Evolutionary conservation across 495 filamentous ascomycete genomes (phyloP).

Genomic region (Penicillium arizonense): DNA sequence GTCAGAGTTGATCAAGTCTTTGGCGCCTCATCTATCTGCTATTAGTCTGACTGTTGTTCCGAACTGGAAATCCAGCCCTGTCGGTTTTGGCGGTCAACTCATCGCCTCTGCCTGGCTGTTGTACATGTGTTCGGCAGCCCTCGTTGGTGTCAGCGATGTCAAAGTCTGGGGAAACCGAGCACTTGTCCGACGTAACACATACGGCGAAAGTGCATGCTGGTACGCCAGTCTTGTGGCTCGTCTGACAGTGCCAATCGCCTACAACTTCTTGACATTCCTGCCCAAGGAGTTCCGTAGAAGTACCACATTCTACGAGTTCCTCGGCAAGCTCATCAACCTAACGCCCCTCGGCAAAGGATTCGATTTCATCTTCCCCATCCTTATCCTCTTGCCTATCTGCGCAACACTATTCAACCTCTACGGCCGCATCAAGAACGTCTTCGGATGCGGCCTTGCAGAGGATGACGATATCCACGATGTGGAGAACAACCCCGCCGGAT

Average conservation of each 20-base stretch:
- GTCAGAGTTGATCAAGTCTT: constrained; percentile 83
- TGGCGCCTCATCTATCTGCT: constrained; percentile 72
- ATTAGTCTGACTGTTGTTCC: constrained; percentile 85
- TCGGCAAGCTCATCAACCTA: constrained; percentile 80
- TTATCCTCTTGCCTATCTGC: constrained; percentile 79
- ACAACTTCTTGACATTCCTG: constrained; percentile 93
- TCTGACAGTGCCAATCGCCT: constrained; percentile 85
- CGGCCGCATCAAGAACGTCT: constrained; percentile 68
- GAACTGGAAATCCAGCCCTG: constrained; percentile 63
- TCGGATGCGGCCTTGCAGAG: constrained; percentile 75
- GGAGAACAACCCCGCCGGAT: constrained; percentile 59
- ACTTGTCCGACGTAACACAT: constrained; percentile 85
- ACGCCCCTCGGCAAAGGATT: constrained; percentile 83
- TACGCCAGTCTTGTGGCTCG: constrained; percentile 88
- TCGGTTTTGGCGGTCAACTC: constrained; percentile 81
- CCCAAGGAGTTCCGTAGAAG: constrained; percentile 59
- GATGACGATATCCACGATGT: constrained; percentile 69
- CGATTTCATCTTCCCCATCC: constrained; percentile 80
- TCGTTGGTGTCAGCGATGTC: constrained; percentile 81
- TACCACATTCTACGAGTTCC: constrained; percentile 83
- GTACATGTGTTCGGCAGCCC: constrained; percentile 87
- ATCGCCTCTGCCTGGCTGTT: constrained; percentile 84
- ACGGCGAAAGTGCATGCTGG: constrained; percentile 89
- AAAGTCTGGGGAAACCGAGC: constrained; percentile 95
- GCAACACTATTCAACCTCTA: constrained; percentile 88